Evolutionary conservation across 345 rosid genomes (phyloP).

Genomic region (Euphorbia tirucalli): DNA sequence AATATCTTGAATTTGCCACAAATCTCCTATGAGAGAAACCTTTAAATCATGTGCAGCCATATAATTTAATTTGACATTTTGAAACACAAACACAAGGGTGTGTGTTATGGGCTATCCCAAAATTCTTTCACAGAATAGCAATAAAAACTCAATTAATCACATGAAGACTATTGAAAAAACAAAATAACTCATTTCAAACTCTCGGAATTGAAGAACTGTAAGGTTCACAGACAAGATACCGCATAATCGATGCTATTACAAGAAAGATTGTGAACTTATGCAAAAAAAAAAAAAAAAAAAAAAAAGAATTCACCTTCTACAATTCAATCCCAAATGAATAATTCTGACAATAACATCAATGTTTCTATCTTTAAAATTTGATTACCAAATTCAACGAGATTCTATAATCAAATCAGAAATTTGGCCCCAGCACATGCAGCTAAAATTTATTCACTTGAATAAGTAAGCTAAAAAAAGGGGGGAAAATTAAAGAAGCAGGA

Average conservation of each 20-base stretch:
- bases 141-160: neutral
- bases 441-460: neutral
- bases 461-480: constrained; percentile 3
- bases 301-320: neutral
- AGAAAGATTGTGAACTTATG: neutral
- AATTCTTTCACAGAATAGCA: neutral
- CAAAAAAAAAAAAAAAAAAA: no score
- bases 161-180: neutral
- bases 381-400: neutral
- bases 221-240: neutral
- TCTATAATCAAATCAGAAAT: neutral
- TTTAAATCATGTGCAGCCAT: neutral
- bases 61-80: neutral
- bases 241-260: neutral
- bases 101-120: neutral
- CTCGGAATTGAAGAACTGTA: neutral
- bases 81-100: neutral
- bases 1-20: neutral
- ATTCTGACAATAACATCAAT: neutral
- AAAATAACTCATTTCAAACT: neutral
- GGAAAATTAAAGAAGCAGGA: neutral
- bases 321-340: neutral
- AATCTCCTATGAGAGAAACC: neutral
- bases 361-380: neutral
- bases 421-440: neutral